phyloP scores from a whole-genome alignment of 768 basidiomycete species.

The Rhizopogon vinicolor region DNA sequence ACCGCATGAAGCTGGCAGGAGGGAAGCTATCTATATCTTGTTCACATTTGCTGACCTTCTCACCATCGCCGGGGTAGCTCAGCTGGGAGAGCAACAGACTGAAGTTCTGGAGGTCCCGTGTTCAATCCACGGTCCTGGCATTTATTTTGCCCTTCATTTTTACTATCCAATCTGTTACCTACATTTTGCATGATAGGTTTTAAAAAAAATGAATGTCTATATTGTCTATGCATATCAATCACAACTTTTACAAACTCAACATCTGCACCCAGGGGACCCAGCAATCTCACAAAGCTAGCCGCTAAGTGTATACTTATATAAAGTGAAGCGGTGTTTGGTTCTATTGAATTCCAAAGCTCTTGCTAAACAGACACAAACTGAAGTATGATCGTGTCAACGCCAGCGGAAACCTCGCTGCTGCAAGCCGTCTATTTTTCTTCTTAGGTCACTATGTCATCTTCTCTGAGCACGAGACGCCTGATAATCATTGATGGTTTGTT shows the following conservation, averaged over 20 bases:
- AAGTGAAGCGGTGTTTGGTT: not conserved
- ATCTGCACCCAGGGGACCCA: no score
- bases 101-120: slow-evolving; percentile 40
- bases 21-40: no score
- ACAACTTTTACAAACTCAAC: no score
- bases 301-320: no score
- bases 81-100: slow-evolving; percentile 37
- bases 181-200: no score
- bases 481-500: not conserved
- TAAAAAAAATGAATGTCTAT: no score
- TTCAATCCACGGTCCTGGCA: slow-evolving; percentile 43
- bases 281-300: no score
- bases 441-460: not conserved
- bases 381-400: no score
- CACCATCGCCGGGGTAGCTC: slow-evolving; percentile 25
- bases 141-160: slow-evolving; percentile 10
- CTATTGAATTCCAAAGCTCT: not conserved
- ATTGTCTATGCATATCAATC: no score
- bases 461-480: not conserved
- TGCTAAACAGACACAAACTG: not conserved
- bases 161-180: no score
- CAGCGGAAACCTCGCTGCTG: not conserved
- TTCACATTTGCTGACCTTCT: no score
- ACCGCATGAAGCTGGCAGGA: no score
- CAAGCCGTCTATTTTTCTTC: not conserved